Evolutionary conservation across 805 yeast genomes (phyloP), one percentile per base, ranked within the genome.

Genomic region (Myxozyma neotropica): DNA sequence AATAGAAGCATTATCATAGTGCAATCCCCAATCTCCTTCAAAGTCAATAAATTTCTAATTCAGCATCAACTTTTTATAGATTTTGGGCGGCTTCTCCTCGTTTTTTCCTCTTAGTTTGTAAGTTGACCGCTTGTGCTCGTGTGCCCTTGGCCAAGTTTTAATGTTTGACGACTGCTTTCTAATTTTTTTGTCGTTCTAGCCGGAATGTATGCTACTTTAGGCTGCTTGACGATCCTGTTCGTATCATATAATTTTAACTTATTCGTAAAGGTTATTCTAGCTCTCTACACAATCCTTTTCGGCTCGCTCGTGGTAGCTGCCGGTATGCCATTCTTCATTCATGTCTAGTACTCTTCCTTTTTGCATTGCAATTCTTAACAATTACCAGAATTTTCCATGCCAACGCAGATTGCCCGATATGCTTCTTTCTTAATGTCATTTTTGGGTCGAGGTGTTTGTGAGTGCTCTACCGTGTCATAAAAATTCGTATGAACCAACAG

Each of bases 401-500:
- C 84, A 3, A 74, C 80, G 3, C 79, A 79, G 66, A 79, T 83
- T 4, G 72, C 56, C 73, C 76, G 66, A 29, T 73, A 74, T 55
- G 86, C 78, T 48, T 83, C 83, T 19, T 87, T 81, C 69, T 77
- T 81, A 68, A 80, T 78, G 71, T 83, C 87, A 13, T 84, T 84
- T 68, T 71, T 86, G n/a, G 93, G 94, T 10, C 80, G 94, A 66
- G 94, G 93, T 26, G 71, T 82, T 19, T 82, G 84, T 81, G 76
- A 53, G 84, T 80, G 67, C 8, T 24, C 5, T 1, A 27, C 38
- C 17, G 23, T 13, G 46, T 21, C 15, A 39, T 19, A 10, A 48
- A 35, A 21, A 1, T 13, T 6, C 33, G 10, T 7, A 29, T 10
- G 10, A 7, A 29, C 10, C 33, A 29, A 29, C 33, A 29, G 10